phyloP scores from a whole-genome alignment of 2,329 filamentous ascomycete species.

The Aspergillus novoparasiticus region DNA sequence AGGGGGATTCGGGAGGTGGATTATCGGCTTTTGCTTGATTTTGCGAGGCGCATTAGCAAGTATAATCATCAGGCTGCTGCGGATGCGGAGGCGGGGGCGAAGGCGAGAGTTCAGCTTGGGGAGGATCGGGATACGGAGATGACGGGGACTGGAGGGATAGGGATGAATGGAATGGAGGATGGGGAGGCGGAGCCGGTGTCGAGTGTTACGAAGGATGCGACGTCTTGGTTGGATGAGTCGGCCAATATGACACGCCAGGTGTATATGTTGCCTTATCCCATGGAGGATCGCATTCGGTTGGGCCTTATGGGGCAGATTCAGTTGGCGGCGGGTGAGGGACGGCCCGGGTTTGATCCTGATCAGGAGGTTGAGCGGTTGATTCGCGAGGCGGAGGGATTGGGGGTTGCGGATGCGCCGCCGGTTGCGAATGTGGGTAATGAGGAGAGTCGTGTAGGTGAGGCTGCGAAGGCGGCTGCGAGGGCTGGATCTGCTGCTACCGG shows the following conservation, averaged over 20 bases:
- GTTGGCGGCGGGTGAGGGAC: constrained; percentile 53
- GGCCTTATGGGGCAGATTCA: constrained; percentile 51
- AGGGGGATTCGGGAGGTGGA: constrained; percentile 43
- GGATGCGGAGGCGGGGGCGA: constrained; percentile 40
- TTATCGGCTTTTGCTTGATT: constrained; percentile 47
- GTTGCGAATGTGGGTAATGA: constrained; percentile 37
- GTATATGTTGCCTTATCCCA: constrained; percentile 49
- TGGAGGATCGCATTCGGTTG: constrained; percentile 47
- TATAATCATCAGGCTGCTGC: constrained; percentile 49
- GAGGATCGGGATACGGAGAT: constrained; percentile 37
- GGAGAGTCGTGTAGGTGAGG: constrained; percentile 38
- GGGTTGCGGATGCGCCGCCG: constrained; percentile 47
- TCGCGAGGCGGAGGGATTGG: constrained; percentile 59
- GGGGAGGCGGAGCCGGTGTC: constrained; percentile 35
- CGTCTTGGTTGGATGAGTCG: constrained; percentile 45
- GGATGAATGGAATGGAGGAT: constrained; percentile 29
- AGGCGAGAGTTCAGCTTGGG: constrained; percentile 6
- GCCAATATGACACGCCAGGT: constrained; percentile 43
- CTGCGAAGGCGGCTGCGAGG: constrained; percentile 36
- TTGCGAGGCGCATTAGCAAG: constrained; percentile 50
- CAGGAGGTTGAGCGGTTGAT: constrained; percentile 46
- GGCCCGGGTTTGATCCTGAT: constrained; percentile 58
- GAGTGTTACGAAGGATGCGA: constrained; percentile 43
- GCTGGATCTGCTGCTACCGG: constrained; percentile 28
- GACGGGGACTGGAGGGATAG: constrained; percentile 35